These are phyloP conservation scores for Lichtheimia ornata DNA, from an alignment of 371 early-diverging fungal genomes.

Conservation along the genomic window DNA sequence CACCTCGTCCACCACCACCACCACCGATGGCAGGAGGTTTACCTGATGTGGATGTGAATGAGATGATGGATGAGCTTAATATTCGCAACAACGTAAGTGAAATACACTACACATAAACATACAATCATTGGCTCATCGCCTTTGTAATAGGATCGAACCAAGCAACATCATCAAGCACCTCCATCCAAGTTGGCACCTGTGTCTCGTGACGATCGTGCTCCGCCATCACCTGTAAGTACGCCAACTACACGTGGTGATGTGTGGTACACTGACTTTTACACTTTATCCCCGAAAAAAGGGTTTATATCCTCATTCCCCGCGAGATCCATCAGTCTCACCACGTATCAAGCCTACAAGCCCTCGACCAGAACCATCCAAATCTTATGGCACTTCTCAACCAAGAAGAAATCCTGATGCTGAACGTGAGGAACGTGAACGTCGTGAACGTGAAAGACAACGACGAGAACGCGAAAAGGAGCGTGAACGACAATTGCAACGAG, in stretches of 20 bases:
- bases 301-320: constrained; percentile 9
- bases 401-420: constrained; percentile 1
- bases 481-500: constrained; percentile 17
- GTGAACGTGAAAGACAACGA: not conserved
- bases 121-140: no score
- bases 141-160: no score
- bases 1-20: constrained; percentile 30
- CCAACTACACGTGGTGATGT: not conserved
- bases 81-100: constrained; percentile 6
- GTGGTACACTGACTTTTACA: not conserved
- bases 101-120: no score
- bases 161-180: no score
- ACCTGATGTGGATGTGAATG: constrained; percentile 24
- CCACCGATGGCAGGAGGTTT: constrained; percentile 15
- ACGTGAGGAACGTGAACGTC: constrained; percentile 10
- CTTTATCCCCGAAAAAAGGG: not conserved
- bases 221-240: constrained; percentile 30
- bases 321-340: constrained; percentile 13
- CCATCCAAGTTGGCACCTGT: constrained; percentile 3
- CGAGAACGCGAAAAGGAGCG: constrained; percentile 1
- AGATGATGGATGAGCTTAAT: constrained; percentile 28
- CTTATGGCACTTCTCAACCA: constrained; percentile 26
- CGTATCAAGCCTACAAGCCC: constrained; percentile 16
- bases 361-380: constrained; percentile 34
- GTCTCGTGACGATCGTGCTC: constrained; percentile 7